Percentiles rank a stretch among this genome's conserved stretches.
phyloP scores from a whole-genome alignment of 805 yeast genomes.

The Metschnikowia amazonensis region DNA sequence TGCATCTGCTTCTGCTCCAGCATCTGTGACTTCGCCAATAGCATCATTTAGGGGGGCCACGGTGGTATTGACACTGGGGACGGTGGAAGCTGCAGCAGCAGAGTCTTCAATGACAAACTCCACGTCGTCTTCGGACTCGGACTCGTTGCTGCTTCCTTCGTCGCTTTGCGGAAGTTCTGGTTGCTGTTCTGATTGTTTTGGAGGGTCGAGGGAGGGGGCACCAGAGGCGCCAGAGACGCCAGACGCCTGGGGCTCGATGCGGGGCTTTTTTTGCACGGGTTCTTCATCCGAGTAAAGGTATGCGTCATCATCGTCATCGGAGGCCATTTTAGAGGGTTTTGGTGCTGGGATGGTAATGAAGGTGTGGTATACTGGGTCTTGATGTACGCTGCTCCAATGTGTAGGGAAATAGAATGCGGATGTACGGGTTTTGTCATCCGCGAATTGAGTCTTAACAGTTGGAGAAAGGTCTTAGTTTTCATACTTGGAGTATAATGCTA shows the following conservation, averaged over 20 bases:
- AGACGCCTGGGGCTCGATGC: background rate
- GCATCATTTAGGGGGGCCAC: slow-evolving; percentile 29
- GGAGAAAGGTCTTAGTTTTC: too few species aligned
- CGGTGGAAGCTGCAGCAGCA: slow-evolving; percentile 14
- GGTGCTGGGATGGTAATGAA: too few species aligned
- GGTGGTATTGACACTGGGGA: slow-evolving; percentile 24
- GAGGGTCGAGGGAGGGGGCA: background rate
- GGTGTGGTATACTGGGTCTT: too few species aligned
- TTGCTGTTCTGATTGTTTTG: background rate
- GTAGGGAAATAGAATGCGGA: too few species aligned
- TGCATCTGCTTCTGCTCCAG: slow-evolving; percentile 5
- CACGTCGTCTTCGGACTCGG: slow-evolving; percentile 58
- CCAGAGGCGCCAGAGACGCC: too few species aligned
- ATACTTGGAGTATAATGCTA: too few species aligned
- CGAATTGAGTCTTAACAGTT: too few species aligned
- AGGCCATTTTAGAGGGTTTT: slow-evolving; percentile 4
- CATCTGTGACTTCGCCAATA: slow-evolving; percentile 24
- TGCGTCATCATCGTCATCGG: slow-evolving; percentile 68
- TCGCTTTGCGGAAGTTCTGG: background rate
- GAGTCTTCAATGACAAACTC: slow-evolving; percentile 70
- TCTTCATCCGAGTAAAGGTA: slow-evolving; percentile 51
- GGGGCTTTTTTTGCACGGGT: slow-evolving; percentile 15
- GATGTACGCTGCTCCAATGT: too few species aligned
- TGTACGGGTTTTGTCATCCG: too few species aligned
- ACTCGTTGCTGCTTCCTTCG: slow-evolving; percentile 45